Evolutionary conservation across 1,284 basidiomycete genomes (phyloP).

Genomic region (Pseudozyma sp.): DNA sequence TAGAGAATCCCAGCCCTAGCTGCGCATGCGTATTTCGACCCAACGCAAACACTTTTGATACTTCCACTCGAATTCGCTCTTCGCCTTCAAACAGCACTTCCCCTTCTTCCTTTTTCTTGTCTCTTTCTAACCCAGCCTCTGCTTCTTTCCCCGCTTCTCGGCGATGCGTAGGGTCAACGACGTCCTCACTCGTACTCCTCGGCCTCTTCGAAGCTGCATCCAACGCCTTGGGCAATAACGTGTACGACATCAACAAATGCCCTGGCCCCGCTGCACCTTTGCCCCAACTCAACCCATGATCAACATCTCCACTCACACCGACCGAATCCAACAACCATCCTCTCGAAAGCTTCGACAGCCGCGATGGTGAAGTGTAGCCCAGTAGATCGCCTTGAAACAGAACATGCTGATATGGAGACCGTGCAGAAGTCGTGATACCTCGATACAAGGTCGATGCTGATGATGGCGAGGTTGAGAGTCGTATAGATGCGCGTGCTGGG

Average conservation of each 20-base stretch:
- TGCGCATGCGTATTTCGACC: conserved; percentile 45
- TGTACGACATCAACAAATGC: conserved; percentile 25
- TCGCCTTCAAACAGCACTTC: conserved; percentile 10
- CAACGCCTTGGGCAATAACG: conserved; percentile 1
- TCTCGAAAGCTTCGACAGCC: conserved; percentile 19
- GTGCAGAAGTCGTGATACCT: background rate
- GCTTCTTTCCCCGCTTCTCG: no score
- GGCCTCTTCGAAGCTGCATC: background rate
- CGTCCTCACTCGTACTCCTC: background rate
- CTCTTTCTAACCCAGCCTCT: no score
- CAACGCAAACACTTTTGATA: conserved; percentile 28
- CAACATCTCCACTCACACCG: conserved; percentile 16
- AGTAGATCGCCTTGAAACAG: conserved; percentile 31
- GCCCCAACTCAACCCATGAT: conserved; percentile 19
- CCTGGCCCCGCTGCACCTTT: background rate
- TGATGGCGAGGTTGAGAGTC: no score
- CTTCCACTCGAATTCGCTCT: background rate
- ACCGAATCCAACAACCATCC: conserved; percentile 33
- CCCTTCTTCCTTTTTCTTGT: background rate
- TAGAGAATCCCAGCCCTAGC: conserved; percentile 35
- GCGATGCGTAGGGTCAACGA: background rate
- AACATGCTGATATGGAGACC: conserved; percentile 17
- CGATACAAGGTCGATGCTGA: no score
- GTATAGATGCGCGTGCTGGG: no score
- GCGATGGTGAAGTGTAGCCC: conserved; percentile 11